phyloP scores from a whole-genome alignment of 2,329 filamentous ascomycete species.

The Monilinia vaccinii-corymbosi region DNA sequence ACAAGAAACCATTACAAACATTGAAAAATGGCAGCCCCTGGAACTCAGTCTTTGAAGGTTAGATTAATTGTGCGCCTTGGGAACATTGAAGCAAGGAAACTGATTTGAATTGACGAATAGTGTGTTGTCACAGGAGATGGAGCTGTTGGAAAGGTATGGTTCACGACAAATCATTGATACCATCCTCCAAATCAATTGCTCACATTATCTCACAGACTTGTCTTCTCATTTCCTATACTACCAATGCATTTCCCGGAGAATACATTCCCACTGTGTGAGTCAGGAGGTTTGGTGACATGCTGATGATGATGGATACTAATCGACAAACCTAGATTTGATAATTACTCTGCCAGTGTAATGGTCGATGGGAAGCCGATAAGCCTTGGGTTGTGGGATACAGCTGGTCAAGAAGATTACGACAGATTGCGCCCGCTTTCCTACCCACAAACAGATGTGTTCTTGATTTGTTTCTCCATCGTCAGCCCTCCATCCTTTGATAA shows the following conservation, averaged over 20 bases:
- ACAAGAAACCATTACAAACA: not conserved
- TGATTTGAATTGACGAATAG: constrained; percentile 37
- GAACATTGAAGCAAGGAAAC: not conserved
- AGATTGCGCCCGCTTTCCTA: constrained; percentile 90
- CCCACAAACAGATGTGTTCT: constrained; percentile 95
- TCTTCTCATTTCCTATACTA: constrained; percentile 97
- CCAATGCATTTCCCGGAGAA: constrained; percentile 98
- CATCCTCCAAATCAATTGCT: not conserved
- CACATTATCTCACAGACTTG: constrained; percentile 61
- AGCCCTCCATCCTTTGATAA: constrained; percentile 98
- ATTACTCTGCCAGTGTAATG: constrained; percentile 98
- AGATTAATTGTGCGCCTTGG: not conserved
- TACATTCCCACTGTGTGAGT: constrained; percentile 96
- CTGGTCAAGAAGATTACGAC: constrained; percentile 97
- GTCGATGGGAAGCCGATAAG: constrained; percentile 97
- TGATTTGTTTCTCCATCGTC: constrained; percentile 98
- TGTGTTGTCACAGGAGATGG: constrained; percentile 98
- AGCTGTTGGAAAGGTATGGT: constrained; percentile 90
- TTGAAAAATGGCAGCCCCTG: constrained; percentile 3
- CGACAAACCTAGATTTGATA: constrained; percentile 66
- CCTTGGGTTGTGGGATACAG: constrained; percentile 95
- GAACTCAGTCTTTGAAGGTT: constrained; percentile 10
- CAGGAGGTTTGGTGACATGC: not conserved
- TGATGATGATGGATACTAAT: not conserved
- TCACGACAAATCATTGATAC: not conserved